Evolutionary conservation across 2,329 filamentous ascomycete genomes (phyloP).

Genomic region (Neoarthrinium moseri): DNA sequence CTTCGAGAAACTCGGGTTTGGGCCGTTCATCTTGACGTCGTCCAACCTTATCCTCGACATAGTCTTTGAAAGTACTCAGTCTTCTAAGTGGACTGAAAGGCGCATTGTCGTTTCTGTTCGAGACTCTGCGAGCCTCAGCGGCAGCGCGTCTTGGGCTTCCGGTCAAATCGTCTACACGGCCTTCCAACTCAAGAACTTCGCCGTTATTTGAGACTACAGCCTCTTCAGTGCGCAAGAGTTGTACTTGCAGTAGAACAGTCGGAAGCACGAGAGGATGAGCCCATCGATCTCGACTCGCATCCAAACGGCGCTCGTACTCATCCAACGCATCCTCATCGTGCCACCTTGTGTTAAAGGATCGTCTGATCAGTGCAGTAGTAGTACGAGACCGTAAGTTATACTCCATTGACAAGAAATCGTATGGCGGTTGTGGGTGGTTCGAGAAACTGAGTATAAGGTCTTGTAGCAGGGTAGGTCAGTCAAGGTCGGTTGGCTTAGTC

Average conservation of each 20-base stretch:
- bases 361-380: conserved; percentile 40
- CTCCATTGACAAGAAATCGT: conserved; percentile 46
- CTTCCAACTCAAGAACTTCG: conserved; percentile 39
- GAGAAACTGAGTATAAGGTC: conserved; percentile 45
- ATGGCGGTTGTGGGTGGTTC: conserved; percentile 40
- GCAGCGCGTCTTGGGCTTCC: conserved; percentile 28
- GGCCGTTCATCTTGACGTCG: not conserved
- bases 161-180: conserved; percentile 40
- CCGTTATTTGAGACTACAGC: conserved; percentile 41
- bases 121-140: conserved; percentile 19
- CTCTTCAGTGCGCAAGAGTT: conserved; percentile 43
- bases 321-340: conserved; percentile 41
- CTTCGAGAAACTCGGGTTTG: not conserved
- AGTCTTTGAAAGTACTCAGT: conserved; percentile 22
- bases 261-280: conserved; percentile 44
- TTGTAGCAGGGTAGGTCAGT: conserved; percentile 17
- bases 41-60: conserved; percentile 23
- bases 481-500: not conserved
- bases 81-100: conserved; percentile 23
- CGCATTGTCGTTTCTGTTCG: conserved; percentile 12
- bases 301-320: conserved; percentile 44
- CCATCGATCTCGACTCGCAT: conserved; percentile 43
- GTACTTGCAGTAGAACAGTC: conserved; percentile 45
- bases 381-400: conserved; percentile 37
- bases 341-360: conserved; percentile 40